Base-by-base conservation (phyloP, 257 asterid species). In the Thymus quinquecostatus region DNA sequence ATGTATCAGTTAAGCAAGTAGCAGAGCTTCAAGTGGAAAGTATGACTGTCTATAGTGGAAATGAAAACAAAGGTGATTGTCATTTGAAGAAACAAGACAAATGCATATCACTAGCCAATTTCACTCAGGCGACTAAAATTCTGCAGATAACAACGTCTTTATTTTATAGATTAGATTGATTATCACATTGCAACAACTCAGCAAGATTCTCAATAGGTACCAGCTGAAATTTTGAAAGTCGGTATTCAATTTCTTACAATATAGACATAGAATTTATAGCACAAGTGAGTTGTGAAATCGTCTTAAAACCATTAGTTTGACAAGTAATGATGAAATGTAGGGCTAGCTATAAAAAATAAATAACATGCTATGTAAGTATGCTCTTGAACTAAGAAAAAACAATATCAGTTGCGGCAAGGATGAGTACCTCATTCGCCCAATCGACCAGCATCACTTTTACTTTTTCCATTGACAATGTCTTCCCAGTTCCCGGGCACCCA, bases 401-500 rank as follows among this genome's bases (percentile, higher is more conserved):
- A 75, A 59, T 36, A 64, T 60, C 47, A 49, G 45, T 45, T 49
- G 68, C 5, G 21, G n/a, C 60, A 60, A 10, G 0, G 14, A 64
- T 10, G 32, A 67, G 56, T 78, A 95, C 98, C 96, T 86, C 87
- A 58, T 88, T 76, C 54, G 92, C 94, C 99, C 99, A 95, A 70
- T 77, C 76, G 27, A 74, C 73, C 56, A 95, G 86, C 73, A 14
- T 78, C 73, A 70, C 82, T 77, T 83, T 82, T 38, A 92, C 85
- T 73, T 84, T 90, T 70, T 87, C 97, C 89, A 92, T 85, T 38
- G 92, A 86, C 50, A 95, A 68, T 1, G 98, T 84, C 77, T 95
- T 95, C 74, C 99, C 98, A 14, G 99, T 92, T 73, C 99, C 99
- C 6, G 99, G 99, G 72, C 97, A 89, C 33, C 99, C 99, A 81